A percentile compares a stretch with the other conserved stretches of the same genome.
These are phyloP conservation scores for Aspergillus sp. DNA, from an alignment of 2,329 filamentous ascomycete genomes.

Conservation along the genomic window DNA sequence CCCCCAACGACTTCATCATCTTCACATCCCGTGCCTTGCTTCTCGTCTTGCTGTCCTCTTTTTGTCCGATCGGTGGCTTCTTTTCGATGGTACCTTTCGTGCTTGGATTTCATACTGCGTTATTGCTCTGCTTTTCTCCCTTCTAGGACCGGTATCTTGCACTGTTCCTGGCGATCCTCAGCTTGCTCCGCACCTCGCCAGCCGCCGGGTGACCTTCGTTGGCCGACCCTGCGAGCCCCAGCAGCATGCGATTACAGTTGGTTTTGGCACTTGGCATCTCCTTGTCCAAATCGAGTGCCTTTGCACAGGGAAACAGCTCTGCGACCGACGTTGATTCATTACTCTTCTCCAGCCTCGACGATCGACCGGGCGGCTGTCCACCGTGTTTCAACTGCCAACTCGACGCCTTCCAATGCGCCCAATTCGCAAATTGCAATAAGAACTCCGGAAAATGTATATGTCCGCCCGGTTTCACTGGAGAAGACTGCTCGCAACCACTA, in stretches of 20 bases:
- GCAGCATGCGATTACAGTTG: constrained; percentile 30
- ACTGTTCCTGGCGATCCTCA: constrained; percentile 9
- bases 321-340: constrained; percentile 61
- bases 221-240: constrained; percentile 1
- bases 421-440: constrained; percentile 85
- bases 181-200: constrained; percentile 16
- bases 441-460: constrained; percentile 92
- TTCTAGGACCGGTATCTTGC: neutral
- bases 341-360: constrained; percentile 69
- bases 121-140: neutral
- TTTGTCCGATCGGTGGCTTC: neutral
- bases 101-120: neutral
- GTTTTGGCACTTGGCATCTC: constrained; percentile 28
- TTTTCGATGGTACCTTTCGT: neutral
- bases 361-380: constrained; percentile 58
- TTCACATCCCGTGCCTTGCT: neutral
- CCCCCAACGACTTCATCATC: constrained; percentile 5
- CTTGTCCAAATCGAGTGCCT: constrained; percentile 19
- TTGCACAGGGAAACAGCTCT: constrained; percentile 54
- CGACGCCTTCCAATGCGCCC: constrained; percentile 84
- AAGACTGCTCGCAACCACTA: constrained; percentile 88
- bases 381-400: constrained; percentile 95
- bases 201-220: constrained; percentile 4
- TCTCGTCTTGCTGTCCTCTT: constrained; percentile 1
- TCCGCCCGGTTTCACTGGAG: constrained; percentile 87